phyloP scores from a whole-genome alignment of 306 rosid species.

The Ceratonia siliqua region DNA sequence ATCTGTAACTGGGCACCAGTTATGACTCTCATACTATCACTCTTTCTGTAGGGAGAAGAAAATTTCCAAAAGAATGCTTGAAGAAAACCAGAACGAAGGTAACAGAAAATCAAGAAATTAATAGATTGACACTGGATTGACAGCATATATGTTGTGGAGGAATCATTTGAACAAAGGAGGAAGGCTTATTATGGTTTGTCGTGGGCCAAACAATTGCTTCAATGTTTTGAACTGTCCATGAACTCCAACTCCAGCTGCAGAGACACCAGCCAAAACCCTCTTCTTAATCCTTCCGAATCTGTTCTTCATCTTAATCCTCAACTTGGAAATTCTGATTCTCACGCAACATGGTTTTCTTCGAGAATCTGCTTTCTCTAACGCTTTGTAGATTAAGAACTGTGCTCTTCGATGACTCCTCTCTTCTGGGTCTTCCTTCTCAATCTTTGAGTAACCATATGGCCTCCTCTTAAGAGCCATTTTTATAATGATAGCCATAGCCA shows the following conservation, averaged over 20 bases:
- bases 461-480: conserved; percentile 30
- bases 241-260: conserved; percentile 35
- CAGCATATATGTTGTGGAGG: too few species aligned
- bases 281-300: conserved; percentile 54
- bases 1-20: neutral
- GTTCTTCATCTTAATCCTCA: conserved; percentile 52
- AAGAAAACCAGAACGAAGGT: neutral
- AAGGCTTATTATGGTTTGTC: conserved; percentile 16
- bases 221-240: conserved; percentile 39
- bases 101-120: neutral
- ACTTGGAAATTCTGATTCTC: conserved; percentile 46
- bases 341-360: conserved; percentile 33
- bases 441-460: conserved; percentile 40
- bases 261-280: conserved; percentile 32
- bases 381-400: conserved; percentile 59
- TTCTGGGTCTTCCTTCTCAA: conserved; percentile 59
- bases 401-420: conserved; percentile 52
- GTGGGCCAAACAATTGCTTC: conserved; percentile 40
- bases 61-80: too few species aligned
- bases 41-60: neutral
- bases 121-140: too few species aligned
- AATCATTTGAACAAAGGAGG: conserved; percentile 34
- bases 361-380: conserved; percentile 42
- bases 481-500: neutral
- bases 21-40: neutral